Evolutionary conservation across 2,329 filamentous ascomycete species (phyloP).

Genomic region (Cladobotryum protrusum): DNA sequence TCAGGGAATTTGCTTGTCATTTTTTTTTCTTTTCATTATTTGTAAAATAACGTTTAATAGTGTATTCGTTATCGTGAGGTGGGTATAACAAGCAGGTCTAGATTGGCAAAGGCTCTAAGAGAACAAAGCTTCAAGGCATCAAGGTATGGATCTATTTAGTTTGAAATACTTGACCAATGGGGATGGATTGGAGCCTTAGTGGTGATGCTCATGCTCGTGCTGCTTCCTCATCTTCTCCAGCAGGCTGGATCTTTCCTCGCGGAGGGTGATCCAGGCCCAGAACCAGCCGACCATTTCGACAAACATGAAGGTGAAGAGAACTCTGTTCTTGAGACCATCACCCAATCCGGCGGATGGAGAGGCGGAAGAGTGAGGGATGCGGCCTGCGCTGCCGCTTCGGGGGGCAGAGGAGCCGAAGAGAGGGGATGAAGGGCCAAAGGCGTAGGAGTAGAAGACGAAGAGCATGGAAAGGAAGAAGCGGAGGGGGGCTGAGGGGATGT

Average conservation of each 20-base stretch:
- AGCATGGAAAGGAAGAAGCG: conserved; percentile 57
- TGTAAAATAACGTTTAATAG: too few relatives aligned
- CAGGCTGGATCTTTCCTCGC: conserved; percentile 53
- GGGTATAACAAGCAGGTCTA: too few relatives aligned
- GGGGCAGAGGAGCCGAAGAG: conserved; percentile 30
- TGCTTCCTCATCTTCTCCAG: conserved; percentile 31
- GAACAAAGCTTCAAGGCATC: too few relatives aligned
- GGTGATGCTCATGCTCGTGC: conserved; percentile 10
- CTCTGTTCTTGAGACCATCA: conserved; percentile 71
- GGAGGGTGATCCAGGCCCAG: conserved; percentile 69
- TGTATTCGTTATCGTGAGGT: too few relatives aligned
- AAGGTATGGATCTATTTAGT: too few relatives aligned
- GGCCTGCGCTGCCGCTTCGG: conserved; percentile 19
- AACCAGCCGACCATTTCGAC: conserved; percentile 82
- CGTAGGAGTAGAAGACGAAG: conserved; percentile 58
- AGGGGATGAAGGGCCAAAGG: conserved; percentile 49
- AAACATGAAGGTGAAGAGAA: conserved; percentile 81
- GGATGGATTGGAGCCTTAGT: not conserved
- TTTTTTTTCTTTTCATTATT: too few relatives aligned
- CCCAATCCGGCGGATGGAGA: conserved; percentile 29
- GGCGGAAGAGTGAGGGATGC: conserved; percentile 27
- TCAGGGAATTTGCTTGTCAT: too few relatives aligned
- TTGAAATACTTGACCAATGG: too few relatives aligned
- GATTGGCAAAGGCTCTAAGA: too few relatives aligned
- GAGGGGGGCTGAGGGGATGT: conserved; percentile 45